Conservation (phyloP, 2,329 filamentous ascomycete species). For the Ophiostoma sp. region DNA sequence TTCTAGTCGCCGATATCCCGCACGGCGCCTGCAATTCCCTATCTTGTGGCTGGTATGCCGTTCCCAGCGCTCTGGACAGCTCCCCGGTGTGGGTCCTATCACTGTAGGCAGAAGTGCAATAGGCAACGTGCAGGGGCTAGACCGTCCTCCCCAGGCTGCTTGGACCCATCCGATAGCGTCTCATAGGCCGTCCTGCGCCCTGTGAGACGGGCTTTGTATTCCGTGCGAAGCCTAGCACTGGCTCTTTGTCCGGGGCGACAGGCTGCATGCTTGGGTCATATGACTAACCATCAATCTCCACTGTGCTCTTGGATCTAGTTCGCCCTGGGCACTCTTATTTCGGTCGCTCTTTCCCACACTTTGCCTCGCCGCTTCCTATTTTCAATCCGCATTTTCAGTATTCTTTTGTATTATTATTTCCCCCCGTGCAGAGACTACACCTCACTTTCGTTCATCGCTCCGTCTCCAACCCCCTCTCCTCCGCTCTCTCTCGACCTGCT, state of each 20-base stretch:
- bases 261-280: slow-evolving; percentile 17
- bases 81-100: slow-evolving; percentile 4
- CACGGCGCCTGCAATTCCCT: neutral
- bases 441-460: neutral
- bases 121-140: neutral
- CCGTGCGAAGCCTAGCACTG: neutral
- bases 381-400: neutral
- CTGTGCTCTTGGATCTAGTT: neutral
- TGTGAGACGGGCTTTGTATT: neutral
- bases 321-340: neutral
- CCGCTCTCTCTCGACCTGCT: neutral
- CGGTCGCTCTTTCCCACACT: neutral
- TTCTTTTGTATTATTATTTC: neutral
- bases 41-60: neutral
- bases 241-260: neutral
- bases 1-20: neutral
- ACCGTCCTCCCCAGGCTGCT: neutral
- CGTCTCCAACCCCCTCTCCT: neutral
- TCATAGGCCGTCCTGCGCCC: slow-evolving; percentile 6
- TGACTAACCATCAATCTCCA: slow-evolving; percentile 18
- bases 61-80: slow-evolving; percentile 11
- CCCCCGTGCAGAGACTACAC: neutral
- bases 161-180: neutral
- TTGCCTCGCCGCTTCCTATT: neutral
- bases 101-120: neutral